Percentiles rank a stretch among this genome's conserved stretches.
Evolutionary conservation across 441 rosid genomes (phyloP).

Genomic region (Theobroma grandiflorum): DNA sequence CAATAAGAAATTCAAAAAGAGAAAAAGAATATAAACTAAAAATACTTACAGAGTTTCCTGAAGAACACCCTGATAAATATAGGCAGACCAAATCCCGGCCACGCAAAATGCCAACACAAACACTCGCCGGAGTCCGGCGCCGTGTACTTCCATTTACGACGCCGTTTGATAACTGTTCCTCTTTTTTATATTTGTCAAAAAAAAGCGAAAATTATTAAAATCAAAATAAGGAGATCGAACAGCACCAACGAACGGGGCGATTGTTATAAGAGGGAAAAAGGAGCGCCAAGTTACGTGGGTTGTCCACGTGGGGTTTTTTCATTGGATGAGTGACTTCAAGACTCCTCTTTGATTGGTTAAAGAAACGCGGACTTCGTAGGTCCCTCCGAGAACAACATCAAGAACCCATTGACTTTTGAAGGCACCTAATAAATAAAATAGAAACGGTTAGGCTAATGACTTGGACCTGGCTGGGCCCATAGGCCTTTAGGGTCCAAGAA

Average conservation of each 20-base stretch:
- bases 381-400: neutral
- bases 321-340: constrained; percentile 52
- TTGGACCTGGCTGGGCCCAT: neutral
- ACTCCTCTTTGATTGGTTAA: constrained; percentile 60
- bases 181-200: neutral
- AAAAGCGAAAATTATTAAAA: neutral
- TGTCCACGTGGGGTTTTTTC: constrained; percentile 57
- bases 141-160: constrained; percentile 65
- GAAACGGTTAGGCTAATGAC: too few relatives aligned
- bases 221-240: constrained; percentile 20
- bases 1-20: constrained; percentile 8
- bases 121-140: constrained; percentile 72
- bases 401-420: neutral
- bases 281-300: constrained; percentile 60
- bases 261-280: constrained; percentile 21
- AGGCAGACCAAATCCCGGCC: constrained; percentile 96
- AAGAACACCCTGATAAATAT: constrained; percentile 94
- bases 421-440: neutral
- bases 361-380: constrained; percentile 32
- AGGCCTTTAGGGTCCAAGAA: neutral
- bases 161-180: neutral
- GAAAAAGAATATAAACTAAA: neutral
- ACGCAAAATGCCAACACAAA: constrained; percentile 81
- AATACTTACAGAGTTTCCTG: constrained; percentile 88
- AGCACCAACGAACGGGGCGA: neutral